A percentile compares a stretch with the other conserved stretches of the same genome.
These are phyloP conservation scores for Aspergillus cavernicola DNA, from an alignment of 495 filamentous ascomycete species.

Conservation along the genomic window DNA sequence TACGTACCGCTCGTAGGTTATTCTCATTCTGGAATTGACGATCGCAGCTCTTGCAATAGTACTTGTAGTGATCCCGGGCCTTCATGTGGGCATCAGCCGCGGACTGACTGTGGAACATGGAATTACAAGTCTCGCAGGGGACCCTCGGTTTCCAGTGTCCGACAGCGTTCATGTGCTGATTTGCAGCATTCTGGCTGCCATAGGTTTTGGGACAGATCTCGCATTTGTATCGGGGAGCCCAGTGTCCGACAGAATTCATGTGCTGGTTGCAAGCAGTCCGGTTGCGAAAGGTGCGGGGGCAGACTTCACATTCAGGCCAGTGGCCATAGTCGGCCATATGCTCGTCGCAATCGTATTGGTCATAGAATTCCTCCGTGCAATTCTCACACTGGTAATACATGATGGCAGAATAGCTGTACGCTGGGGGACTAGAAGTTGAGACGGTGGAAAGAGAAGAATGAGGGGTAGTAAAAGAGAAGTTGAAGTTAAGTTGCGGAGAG, in stretches of 20 bases:
- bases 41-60: slow-evolving; percentile 39
- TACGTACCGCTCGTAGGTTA: slow-evolving; percentile 32
- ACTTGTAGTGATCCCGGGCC: slow-evolving; percentile 24
- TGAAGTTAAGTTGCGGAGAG: too few species aligned
- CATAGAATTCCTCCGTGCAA: neutral
- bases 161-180: slow-evolving; percentile 36
- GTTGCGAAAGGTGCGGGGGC: slow-evolving; percentile 20
- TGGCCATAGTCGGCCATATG: slow-evolving; percentile 5
- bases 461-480: neutral
- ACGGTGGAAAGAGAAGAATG: neutral
- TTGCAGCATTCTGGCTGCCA: slow-evolving; percentile 13
- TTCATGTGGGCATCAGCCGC: slow-evolving; percentile 39
- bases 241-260: slow-evolving; percentile 27
- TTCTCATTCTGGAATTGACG: slow-evolving; percentile 36
- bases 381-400: slow-evolving; percentile 8
- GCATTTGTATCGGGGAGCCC: slow-evolving; percentile 28
- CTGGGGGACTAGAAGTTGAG: neutral
- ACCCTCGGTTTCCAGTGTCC: slow-evolving; percentile 28
- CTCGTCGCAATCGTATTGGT: neutral
- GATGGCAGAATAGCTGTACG: neutral
- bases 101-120: slow-evolving; percentile 19
- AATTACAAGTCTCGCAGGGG: slow-evolving; percentile 36
- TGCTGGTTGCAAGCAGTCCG: slow-evolving; percentile 22
- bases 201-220: slow-evolving; percentile 36
- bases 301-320: slow-evolving; percentile 31